Percentiles rank a stretch among this genome's conserved stretches.
Evolutionary conservation across 495 filamentous ascomycete species (phyloP).

Genomic region (Melanomma pulvis-pyrius): DNA sequence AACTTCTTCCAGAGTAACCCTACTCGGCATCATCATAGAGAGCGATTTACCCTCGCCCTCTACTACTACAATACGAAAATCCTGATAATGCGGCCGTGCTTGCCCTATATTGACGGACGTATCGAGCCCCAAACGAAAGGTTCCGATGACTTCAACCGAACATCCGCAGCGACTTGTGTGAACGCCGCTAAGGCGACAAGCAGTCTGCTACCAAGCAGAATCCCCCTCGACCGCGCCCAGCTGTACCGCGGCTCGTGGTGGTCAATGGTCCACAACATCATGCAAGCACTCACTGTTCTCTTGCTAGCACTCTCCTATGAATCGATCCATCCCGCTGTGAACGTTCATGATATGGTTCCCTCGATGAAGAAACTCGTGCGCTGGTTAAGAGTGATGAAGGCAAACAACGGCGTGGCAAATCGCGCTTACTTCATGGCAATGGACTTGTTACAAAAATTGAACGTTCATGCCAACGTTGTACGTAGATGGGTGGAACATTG

Average conservation of each 20-base stretch:
- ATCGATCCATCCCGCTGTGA: background rate
- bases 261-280: constrained; percentile 64
- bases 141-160: constrained; percentile 55
- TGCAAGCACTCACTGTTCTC: constrained; percentile 62
- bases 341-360: constrained; percentile 8
- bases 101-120: constrained; percentile 56
- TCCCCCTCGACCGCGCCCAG: constrained; percentile 30
- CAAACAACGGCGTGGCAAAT: constrained; percentile 19
- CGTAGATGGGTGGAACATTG: background rate
- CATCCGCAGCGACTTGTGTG: constrained; percentile 60
- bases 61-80: constrained; percentile 62
- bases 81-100: constrained; percentile 63
- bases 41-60: constrained; percentile 48
- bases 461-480: background rate
- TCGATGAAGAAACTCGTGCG: constrained; percentile 26
- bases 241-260: constrained; percentile 64
- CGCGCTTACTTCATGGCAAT: constrained; percentile 14
- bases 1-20: constrained; percentile 10
- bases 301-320: constrained; percentile 53
- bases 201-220: constrained; percentile 53
- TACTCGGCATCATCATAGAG: constrained; percentile 32
- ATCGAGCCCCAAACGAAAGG: constrained; percentile 50
- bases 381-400: constrained; percentile 21
- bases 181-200: constrained; percentile 60
- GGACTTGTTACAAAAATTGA: constrained; percentile 13